A percentile compares a stretch with the other conserved stretches of the same genome.
phyloP scores from a whole-genome alignment of 768 basidiomycete genomes.

The Pleurotus eryngii region DNA sequence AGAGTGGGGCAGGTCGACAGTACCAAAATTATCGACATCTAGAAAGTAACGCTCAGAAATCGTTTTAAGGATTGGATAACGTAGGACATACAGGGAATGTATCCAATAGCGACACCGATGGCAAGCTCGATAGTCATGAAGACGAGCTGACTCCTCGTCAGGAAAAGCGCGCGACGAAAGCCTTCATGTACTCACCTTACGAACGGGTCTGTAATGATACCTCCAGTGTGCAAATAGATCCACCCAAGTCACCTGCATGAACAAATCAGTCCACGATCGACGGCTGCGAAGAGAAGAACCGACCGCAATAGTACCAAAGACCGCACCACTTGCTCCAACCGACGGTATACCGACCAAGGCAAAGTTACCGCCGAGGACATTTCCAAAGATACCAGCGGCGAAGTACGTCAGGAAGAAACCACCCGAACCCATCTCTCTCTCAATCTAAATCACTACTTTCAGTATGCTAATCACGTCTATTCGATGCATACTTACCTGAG shows the following conservation, averaged over 20 bases:
- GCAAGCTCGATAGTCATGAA: conserved; percentile 86
- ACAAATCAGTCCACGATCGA: neutral
- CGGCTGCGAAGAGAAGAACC: conserved; percentile 13
- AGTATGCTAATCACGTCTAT: neutral
- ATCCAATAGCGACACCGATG: conserved; percentile 82
- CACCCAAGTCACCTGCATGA: conserved; percentile 67
- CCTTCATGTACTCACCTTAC: conserved; percentile 50
- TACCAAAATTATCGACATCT: conserved; percentile 91
- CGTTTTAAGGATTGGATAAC: neutral
- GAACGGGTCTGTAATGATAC: conserved; percentile 77
- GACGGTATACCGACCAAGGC: conserved; percentile 84
- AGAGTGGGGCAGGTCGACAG: neutral
- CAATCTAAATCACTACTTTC: conserved; percentile 48
- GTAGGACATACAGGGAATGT: conserved; percentile 64
- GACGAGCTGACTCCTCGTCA: conserved; percentile 50
- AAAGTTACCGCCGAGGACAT: conserved; percentile 92
- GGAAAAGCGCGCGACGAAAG: neutral
- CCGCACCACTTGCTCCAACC: conserved; percentile 89
- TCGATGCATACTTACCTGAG: conserved; percentile 48
- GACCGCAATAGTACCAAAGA: conserved; percentile 84
- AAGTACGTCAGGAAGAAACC: conserved; percentile 87
- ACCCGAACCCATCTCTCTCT: conserved; percentile 86
- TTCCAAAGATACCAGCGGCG: conserved; percentile 92
- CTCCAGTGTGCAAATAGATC: conserved; percentile 93
- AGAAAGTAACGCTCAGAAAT: conserved; percentile 11